Conservation (phyloP, 2,329 filamentous ascomycete genomes). For the Clarireedia sp. region DNA sequence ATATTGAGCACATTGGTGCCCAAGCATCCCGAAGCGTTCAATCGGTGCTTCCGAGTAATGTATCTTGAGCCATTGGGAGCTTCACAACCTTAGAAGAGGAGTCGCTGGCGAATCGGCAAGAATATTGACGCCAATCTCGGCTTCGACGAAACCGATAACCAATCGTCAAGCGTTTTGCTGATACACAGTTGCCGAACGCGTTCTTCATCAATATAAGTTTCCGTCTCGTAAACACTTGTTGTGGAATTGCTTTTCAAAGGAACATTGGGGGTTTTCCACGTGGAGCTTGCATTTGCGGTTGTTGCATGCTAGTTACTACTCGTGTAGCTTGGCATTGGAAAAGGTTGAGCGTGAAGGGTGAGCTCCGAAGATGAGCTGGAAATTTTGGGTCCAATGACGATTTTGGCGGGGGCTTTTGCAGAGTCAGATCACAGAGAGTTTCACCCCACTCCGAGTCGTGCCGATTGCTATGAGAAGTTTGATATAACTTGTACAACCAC, state of each 20-base stretch:
- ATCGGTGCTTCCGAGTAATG: neutral
- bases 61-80: neutral
- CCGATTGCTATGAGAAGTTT: constrained; percentile 7
- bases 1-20: neutral
- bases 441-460: constrained; percentile 4
- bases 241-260: no score
- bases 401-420: constrained; percentile 7
- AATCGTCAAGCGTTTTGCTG: neutral
- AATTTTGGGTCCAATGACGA: constrained; percentile 4
- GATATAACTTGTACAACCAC: neutral
- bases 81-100: neutral
- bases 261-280: no score
- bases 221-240: no score
- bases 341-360: neutral
- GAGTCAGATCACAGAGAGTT: neutral
- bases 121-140: neutral
- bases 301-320: neutral
- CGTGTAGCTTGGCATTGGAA: neutral
- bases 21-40: neutral
- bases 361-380: neutral
- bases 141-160: neutral
- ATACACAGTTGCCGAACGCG: no score
- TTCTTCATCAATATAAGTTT: no score
- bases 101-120: neutral
- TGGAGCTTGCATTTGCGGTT: neutral